Evolutionary conservation across 331 rosid genomes (phyloP), one percentile per base, ranked within the genome.

Genomic region (Malus hybrid): DNA sequence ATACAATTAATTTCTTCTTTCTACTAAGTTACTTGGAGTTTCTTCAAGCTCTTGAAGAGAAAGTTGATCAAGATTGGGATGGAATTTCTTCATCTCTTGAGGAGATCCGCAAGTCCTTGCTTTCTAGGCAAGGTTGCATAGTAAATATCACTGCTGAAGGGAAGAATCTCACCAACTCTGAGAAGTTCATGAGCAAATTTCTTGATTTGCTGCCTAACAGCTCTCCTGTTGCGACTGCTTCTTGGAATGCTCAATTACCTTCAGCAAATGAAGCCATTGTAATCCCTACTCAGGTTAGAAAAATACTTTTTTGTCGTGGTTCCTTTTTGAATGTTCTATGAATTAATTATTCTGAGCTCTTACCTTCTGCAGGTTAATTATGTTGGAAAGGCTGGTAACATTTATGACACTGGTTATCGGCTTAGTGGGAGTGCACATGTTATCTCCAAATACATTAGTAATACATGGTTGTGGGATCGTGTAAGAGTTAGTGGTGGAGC

Each of bases 401-500:
- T 92, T 26, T 92, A 89, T 29, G 91, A 92, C 68, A 76, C 86
- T 32, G 97, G 99, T 69, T 94, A 94, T 80, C 76, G 85, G 85
- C 96, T 92, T 64, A 81, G 79, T 73, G 97, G 97, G 70, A 94
- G 97, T 81, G 95, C 97, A 6, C 84, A 92, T 87, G 99, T 94
- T 72, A 89, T 94, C 82, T 87, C 97, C 32, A 94, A 94, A 81
- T 72, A 87, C 88, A 90, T 94, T 56, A 81, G 97, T 78, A 92
- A 92, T 83, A 87, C 99, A 39, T 92, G 99, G 99, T 80, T 94
- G 81, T 92, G 99, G 99, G 97, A 94, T 72, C 99, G 93, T 69
- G 97, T 94, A 42, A 85, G 99, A 72, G 99, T 94, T 64, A 92
- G 97, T 69, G 99, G 99, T 50, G 99, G 99, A 68, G 99, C 99